Percentiles rank a stretch among this genome's conserved stretches.
These are phyloP conservation scores for Cephaloascus albidus DNA, from an alignment of 805 yeast species.

Conservation along the genomic window DNA sequence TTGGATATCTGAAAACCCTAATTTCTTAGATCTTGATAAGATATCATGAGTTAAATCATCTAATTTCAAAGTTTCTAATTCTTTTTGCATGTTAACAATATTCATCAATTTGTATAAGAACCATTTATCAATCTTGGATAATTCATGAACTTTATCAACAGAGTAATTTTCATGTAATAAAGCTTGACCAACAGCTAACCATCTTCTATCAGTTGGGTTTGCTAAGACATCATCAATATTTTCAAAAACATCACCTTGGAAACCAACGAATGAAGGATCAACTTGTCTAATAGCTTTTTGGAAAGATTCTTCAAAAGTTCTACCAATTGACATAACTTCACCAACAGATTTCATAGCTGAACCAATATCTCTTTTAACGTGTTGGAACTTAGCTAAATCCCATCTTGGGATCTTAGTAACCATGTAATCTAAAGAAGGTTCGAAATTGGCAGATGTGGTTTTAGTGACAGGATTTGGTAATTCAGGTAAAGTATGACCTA, in stretches of 20 bases:
- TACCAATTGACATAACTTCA: constrained; percentile 98
- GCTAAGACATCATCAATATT: constrained; percentile 68
- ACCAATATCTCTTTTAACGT: constrained; percentile 88
- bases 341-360: constrained; percentile 98
- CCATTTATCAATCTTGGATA: constrained; percentile 93
- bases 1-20: constrained; percentile 94
- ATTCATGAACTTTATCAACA: constrained; percentile 86
- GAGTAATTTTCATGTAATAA: constrained; percentile 83
- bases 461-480: constrained; percentile 94
- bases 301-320: constrained; percentile 94
- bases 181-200: constrained; percentile 98
- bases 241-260: constrained; percentile 80
- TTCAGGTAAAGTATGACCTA: constrained; percentile 91
- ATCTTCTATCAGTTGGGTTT: constrained; percentile 91
- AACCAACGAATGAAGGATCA: constrained; percentile 84
- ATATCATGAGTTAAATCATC: constrained; percentile 57
- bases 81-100: constrained; percentile 82
- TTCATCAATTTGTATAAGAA: constrained; percentile 87
- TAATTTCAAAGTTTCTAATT: constrained; percentile 48
- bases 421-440: constrained; percentile 93
- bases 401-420: constrained; percentile 98
- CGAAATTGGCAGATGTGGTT: constrained; percentile 93
- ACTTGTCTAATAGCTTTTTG: constrained; percentile 96
- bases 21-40: constrained; percentile 73
- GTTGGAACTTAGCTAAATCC: constrained; percentile 94